Base-by-base conservation (phyloP, 2,329 filamentous ascomycete species). In the Claviceps pazoutovae region DNA sequence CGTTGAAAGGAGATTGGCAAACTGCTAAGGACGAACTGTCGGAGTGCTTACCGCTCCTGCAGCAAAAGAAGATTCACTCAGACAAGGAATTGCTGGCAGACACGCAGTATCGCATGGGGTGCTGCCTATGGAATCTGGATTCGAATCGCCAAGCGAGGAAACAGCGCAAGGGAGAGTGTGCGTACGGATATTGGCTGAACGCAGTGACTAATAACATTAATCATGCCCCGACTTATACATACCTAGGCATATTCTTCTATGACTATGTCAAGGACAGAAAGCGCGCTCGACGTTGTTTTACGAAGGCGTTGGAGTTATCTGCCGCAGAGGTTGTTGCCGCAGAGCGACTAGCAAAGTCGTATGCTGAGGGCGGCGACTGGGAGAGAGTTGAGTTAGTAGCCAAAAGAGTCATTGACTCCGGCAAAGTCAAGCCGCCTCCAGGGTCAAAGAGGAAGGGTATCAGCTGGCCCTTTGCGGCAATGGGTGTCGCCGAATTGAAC, bases 261-360 rank as follows among this genome's bases (percentile, higher is more conserved):
- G 91, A 97, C 61, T 96, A 96, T 62, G 85, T 80, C 51, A 88
- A 83, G 57, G 93, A 97, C 66, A 88, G 83, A 66, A 86, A 83
- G 61, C 77, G 94, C 62, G 88, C 91, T 8, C 79, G 87, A n/a
- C 83, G 86, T 56, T 97, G 91, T 64, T 97, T 97, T 61, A 88
- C 96, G 60, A 96, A 97, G 64, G 93, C 93, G 0, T 86, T 98
- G 48, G 93, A 98, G 65, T 71, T 98, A 3, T 98, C 93, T 0
- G 72, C 88, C 0, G 83, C 86, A 0, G 93, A 98, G 63, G 79
- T 95, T 1, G 75, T 84, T 58, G 88, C 93, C 38, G 93, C 93
- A 0, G 88, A 97, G 66, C 80, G 88, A 30, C 76, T 98, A 16
- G 90, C 93, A 1, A 79, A 80, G 54, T 83, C 82, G 0, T 98